These are phyloP conservation scores for Aspergillus incahuasiensis DNA, from an alignment of 495 filamentous ascomycete species.

Conservation along the genomic window DNA sequence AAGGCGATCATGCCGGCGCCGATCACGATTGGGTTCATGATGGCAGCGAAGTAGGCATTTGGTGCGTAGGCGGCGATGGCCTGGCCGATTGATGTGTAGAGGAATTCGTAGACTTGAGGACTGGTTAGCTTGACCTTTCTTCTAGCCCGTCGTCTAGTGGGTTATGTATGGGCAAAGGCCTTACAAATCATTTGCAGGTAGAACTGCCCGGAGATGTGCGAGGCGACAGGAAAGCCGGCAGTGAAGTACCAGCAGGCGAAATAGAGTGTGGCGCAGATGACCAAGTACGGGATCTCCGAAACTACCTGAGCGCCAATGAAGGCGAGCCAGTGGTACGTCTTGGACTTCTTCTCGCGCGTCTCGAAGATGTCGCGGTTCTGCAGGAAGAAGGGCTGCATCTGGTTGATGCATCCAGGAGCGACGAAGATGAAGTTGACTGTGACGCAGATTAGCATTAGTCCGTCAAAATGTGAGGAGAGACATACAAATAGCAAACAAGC, in stretches of 20 bases:
- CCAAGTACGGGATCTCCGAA: conserved; percentile 56
- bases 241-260: conserved; percentile 59
- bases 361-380: conserved; percentile 69
- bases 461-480: not conserved
- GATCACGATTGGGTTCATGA: conserved; percentile 49
- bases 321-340: conserved; percentile 45
- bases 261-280: conserved; percentile 53
- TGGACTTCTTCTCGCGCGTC: conserved; percentile 68
- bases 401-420: conserved; percentile 78
- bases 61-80: conserved; percentile 52
- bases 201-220: conserved; percentile 43
- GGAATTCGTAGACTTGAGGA: conserved; percentile 39
- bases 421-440: conserved; percentile 59
- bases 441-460: not conserved
- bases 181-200: conserved; percentile 45
- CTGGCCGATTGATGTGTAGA: conserved; percentile 42
- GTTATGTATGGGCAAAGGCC: conserved; percentile 16
- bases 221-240: conserved; percentile 41
- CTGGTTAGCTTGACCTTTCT: not conserved
- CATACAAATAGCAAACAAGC: conserved; percentile 54
- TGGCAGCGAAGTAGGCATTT: conserved; percentile 49
- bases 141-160: too few relatives aligned
- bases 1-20: conserved; percentile 50
- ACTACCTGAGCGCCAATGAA: conserved; percentile 45
- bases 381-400: conserved; percentile 83